Conservation (phyloP, 2,329 filamentous ascomycete species). For the Aspergillus pseudotamarii region DNA sequence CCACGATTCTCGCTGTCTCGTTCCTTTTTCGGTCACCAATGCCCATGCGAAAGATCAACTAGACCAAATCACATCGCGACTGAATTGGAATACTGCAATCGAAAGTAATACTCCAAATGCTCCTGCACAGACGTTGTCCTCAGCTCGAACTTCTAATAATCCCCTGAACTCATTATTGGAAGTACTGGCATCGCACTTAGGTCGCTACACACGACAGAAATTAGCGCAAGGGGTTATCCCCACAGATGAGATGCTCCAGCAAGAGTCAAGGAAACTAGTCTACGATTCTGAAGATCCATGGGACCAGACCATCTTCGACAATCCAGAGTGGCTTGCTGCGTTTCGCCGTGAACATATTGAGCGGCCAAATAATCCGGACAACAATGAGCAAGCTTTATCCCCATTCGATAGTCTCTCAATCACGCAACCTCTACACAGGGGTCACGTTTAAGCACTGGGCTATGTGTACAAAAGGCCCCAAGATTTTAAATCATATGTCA, state of each 20-base stretch:
- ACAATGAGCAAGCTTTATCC: background rate
- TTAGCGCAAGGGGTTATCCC: slow-evolving; percentile 32
- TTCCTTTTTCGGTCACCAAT: slow-evolving; percentile 26
- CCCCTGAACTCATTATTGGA: slow-evolving; percentile 17
- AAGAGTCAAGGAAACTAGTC: slow-evolving; percentile 48
- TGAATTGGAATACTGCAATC: background rate
- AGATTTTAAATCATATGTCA: too few relatives aligned
- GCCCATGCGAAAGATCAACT: slow-evolving; percentile 19
- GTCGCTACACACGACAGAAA: slow-evolving; percentile 20
- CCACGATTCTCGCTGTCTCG: slow-evolving; percentile 19
- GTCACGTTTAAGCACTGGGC: background rate
- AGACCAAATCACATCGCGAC: slow-evolving; percentile 18
- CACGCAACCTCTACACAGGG: background rate
- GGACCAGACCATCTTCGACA: slow-evolving; percentile 43
- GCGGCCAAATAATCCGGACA: background rate
- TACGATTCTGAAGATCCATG: slow-evolving; percentile 55
- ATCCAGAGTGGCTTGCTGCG: slow-evolving; percentile 24
- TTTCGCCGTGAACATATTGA: slow-evolving; percentile 17
- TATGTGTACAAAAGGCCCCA: too few relatives aligned
- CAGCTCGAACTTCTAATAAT: background rate
- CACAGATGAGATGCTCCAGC: slow-evolving; percentile 55
- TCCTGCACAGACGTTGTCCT: background rate
- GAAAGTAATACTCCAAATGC: background rate
- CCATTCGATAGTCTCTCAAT: background rate
- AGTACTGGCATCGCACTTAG: slow-evolving; percentile 20